phyloP scores from a whole-genome alignment of 2,329 filamentous ascomycete species.

The Fusarium hainanense region DNA sequence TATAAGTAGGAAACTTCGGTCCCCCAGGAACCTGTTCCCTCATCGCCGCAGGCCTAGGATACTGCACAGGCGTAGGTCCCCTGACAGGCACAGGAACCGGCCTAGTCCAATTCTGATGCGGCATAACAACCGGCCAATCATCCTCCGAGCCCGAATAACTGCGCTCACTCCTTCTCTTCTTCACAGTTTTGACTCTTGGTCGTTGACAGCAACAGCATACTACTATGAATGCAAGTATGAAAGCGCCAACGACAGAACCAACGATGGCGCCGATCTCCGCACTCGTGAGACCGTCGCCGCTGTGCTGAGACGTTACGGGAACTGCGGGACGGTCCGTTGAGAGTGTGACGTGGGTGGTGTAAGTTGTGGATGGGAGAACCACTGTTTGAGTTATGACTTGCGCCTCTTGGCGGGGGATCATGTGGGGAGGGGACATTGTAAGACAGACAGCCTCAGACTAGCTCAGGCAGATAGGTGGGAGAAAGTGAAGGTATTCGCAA shows the following conservation, averaged over 20 bases:
- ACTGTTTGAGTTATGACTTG: slow-evolving; percentile 54
- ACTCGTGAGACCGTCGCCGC: slow-evolving; percentile 46
- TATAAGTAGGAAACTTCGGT: slow-evolving; percentile 50
- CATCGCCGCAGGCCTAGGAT: slow-evolving; percentile 33
- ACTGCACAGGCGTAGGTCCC: slow-evolving; percentile 21
- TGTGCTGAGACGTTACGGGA: slow-evolving; percentile 25
- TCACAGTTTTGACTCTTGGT: slow-evolving; percentile 5
- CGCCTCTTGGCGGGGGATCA: slow-evolving; percentile 41
- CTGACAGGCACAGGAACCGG: slow-evolving; percentile 15
- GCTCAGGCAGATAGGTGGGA: neutral
- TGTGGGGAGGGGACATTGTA: slow-evolving; percentile 26
- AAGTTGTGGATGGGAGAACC: slow-evolving; percentile 50
- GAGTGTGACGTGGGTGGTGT: slow-evolving; percentile 51
- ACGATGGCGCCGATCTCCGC: slow-evolving; percentile 56
- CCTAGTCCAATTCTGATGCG: slow-evolving; percentile 15
- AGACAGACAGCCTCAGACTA: neutral
- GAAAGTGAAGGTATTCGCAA: slow-evolving; percentile 37
- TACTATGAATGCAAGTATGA: slow-evolving; percentile 50
- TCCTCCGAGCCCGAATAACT: slow-evolving; percentile 35
- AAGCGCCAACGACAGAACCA: slow-evolving; percentile 53
- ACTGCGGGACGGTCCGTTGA: slow-evolving; percentile 25
- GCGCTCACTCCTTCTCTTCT: slow-evolving; percentile 12
- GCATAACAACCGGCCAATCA: slow-evolving; percentile 17
- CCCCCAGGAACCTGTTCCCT: slow-evolving; percentile 49
- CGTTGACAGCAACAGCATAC: slow-evolving; percentile 51